These are phyloP conservation scores for Globisporangium lucens DNA, from an alignment of 352 stramenopile genomes.

Conservation along the genomic window DNA sequence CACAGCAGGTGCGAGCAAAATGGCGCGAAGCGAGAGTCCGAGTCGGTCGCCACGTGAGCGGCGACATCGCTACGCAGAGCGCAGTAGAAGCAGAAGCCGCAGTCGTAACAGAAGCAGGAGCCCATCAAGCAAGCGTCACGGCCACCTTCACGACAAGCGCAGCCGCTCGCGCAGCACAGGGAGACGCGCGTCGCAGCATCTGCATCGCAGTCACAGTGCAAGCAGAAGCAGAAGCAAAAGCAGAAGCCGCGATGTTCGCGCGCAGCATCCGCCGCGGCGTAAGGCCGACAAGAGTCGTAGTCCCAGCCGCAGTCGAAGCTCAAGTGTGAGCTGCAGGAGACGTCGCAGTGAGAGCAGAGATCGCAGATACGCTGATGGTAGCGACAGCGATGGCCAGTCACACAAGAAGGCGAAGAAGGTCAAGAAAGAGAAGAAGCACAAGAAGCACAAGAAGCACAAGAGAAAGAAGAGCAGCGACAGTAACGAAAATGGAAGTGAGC, in stretches of 20 bases:
- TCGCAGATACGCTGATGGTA: constrained; percentile 10
- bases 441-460: constrained; percentile 21
- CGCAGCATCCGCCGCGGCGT: neutral
- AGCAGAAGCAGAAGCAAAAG: constrained; percentile 16
- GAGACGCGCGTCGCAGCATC: neutral
- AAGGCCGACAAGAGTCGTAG: neutral
- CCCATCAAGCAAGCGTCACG: neutral
- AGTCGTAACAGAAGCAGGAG: neutral
- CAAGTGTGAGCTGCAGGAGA: neutral
- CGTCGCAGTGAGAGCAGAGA: constrained; percentile 9
- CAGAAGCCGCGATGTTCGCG: neutral
- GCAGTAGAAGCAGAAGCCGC: neutral
- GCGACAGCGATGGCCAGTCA: constrained; percentile 11
- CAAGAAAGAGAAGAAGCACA: constrained; percentile 29
- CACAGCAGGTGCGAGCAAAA: neutral
- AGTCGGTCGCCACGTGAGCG: neutral
- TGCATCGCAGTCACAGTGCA: constrained; percentile 13
- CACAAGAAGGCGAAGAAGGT: constrained; percentile 20
- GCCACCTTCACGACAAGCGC: neutral
- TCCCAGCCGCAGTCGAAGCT: neutral
- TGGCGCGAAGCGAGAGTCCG: constrained; percentile 8
- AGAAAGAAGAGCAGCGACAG: neutral
- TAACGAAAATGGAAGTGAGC: neutral
- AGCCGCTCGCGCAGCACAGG: neutral
- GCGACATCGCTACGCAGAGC: neutral